Base-by-base conservation (phyloP, 352 stramenopile species). In the Pythium apleroticum region DNA sequence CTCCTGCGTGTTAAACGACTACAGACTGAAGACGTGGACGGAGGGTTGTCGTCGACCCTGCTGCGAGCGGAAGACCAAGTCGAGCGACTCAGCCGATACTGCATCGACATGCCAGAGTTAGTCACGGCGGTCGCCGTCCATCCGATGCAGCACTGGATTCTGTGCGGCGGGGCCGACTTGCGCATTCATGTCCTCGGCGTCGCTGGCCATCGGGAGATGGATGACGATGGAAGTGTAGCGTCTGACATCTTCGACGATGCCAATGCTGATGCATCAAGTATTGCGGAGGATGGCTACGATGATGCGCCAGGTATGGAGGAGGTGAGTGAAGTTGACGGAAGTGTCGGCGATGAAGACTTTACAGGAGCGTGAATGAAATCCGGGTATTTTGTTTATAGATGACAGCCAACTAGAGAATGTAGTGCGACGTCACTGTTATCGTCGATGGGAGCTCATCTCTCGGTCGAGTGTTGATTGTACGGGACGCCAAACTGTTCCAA, bases 91-190 rank as follows among this genome's bases (percentile, higher is more conserved):
- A 57, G 35, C 37, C 65, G 65, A 14, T 66, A 68, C 27, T 63
- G 59, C 12, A 61, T 72, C 17, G 43, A 49, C 19, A n/a, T 60
- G 17, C 45, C 46, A 4, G 59, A 64, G 2, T 46, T 31, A 15
- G 65, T 67, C 15, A 72, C 65, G 10, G 65, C 65, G 2, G 59
- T 72, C 22, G 52, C 59, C 12, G 58, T 33, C 31, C 65, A 72
- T 24, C 65, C 65, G 3, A 67, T 54, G 10, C 52, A 57, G n/a
- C 58, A 59, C 22, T 63, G 52, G 60, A 52, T 72, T 15, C 25
- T 72, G 6, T 72, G 65, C 43, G 65, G 64, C 22, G 64, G 64
- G 10, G 49, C 48, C 11, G 56, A 69, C 6, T 37, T 69, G 17
- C 49, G 35, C 19, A 57, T 69, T 30, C 19, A 31, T 9, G 49